Conservation (phyloP, 2,329 filamentous ascomycete genomes). For the Ophiostoma pallidulum region DNA sequence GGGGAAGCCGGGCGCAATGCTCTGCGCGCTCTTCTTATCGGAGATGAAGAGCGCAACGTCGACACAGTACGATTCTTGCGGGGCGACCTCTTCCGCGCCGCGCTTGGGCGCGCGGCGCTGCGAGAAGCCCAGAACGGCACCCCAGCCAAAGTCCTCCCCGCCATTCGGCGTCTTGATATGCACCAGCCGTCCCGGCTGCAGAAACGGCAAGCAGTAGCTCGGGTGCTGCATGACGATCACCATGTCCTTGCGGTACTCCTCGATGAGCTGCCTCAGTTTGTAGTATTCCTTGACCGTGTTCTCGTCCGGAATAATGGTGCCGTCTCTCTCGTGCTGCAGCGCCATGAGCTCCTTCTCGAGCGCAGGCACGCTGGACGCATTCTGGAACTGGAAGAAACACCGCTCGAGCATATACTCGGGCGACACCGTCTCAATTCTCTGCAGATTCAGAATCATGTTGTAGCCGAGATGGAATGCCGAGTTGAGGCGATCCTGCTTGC, state of each 20-base stretch:
- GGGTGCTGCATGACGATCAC: conserved; percentile 86
- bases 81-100: conserved; percentile 55
- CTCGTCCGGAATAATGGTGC: conserved; percentile 75
- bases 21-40: conserved; percentile 33
- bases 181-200: conserved; percentile 81
- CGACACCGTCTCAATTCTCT: conserved; percentile 97
- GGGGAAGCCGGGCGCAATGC: conserved; percentile 31
- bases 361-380: conserved; percentile 73
- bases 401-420: conserved; percentile 98
- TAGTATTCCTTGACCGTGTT: conserved; percentile 89
- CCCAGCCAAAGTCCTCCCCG: conserved; percentile 87
- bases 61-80: conserved; percentile 71
- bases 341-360: conserved; percentile 76
- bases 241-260: conserved; percentile 80
- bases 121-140: conserved; percentile 68
- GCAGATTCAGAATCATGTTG: conserved; percentile 97
- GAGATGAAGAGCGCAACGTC: conserved; percentile 66
- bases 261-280: conserved; percentile 74
- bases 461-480: conserved; percentile 97
- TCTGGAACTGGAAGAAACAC: conserved; percentile 98
- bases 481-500: conserved; percentile 93
- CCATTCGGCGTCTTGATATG: conserved; percentile 68
- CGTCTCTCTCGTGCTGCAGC: conserved; percentile 64
- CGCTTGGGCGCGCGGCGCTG: conserved; percentile 53
- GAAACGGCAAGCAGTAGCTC: conserved; percentile 71